Evolutionary conservation across 441 rosid species (phyloP).

Genomic region (Adansonia grandidieri): DNA sequence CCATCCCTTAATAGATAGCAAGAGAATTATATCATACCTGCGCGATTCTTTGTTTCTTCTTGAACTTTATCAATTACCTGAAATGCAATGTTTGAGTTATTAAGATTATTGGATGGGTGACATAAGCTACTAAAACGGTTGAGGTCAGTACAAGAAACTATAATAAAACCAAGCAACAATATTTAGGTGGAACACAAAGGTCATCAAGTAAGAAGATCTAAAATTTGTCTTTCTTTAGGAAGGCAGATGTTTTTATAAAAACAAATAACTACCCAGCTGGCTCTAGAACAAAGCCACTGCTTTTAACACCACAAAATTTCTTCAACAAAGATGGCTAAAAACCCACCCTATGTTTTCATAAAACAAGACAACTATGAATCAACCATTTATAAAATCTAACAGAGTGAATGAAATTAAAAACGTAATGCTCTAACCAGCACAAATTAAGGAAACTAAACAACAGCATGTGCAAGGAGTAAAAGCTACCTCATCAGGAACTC

Average conservation of each 20-base stretch:
- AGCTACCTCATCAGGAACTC: constrained; percentile 92
- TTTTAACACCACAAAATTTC: neutral
- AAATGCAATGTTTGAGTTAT: constrained; percentile 30
- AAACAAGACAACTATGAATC: neutral
- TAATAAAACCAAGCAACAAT: neutral
- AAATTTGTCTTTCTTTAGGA: neutral
- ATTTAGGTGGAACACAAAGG: neutral
- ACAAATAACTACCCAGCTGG: neutral
- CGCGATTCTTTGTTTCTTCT: constrained; percentile 85
- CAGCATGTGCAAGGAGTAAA: neutral
- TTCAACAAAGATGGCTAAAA: neutral
- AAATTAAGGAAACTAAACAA: neutral
- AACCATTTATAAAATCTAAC: neutral
- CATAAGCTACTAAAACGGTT: neutral
- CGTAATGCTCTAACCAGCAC: neutral
- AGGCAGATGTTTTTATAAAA: neutral
- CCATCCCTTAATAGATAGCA: neutral
- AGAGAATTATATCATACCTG: constrained; percentile 52
- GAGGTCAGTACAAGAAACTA: neutral
- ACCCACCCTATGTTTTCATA: neutral
- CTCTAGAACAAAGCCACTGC: neutral
- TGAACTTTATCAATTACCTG: constrained; percentile 98
- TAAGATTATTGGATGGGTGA: constrained; percentile 21
- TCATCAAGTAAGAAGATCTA: neutral
- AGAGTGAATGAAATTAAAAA: neutral